Evolutionary conservation across 2,329 filamentous ascomycete species (phyloP).

Genomic region (Neobulgaria alba): DNA sequence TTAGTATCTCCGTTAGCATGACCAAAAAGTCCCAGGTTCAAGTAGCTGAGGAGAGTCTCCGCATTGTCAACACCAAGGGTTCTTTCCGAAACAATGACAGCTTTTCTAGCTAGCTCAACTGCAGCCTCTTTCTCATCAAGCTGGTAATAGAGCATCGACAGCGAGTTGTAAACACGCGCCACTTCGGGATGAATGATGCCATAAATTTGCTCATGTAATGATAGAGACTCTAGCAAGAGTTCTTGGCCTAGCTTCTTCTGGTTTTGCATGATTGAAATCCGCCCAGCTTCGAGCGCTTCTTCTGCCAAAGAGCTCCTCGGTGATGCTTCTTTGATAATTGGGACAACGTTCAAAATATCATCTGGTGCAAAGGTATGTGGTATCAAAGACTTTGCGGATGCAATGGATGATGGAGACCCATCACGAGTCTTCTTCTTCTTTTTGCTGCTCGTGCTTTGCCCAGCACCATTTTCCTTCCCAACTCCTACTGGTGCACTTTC

Average conservation of each 20-base stretch:
- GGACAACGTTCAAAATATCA: slow-evolving; percentile 88
- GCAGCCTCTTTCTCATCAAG: slow-evolving; percentile 96
- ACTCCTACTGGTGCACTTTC: slow-evolving; percentile 32
- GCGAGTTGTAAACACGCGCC: slow-evolving; percentile 84
- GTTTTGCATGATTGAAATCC: slow-evolving; percentile 90
- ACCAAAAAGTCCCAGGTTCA: slow-evolving; percentile 90
- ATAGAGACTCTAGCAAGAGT: slow-evolving; percentile 88
- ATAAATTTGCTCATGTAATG: slow-evolving; percentile 96
- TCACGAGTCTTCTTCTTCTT: slow-evolving; percentile 59
- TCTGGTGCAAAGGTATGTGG: slow-evolving; percentile 66
- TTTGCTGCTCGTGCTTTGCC: slow-evolving; percentile 24
- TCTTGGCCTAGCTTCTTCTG: slow-evolving; percentile 96
- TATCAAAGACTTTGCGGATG: slow-evolving; percentile 35
- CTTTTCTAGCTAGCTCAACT: slow-evolving; percentile 91
- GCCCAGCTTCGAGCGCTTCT: slow-evolving; percentile 89
- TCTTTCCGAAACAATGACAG: slow-evolving; percentile 89
- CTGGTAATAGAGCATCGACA: slow-evolving; percentile 94
- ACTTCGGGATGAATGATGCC: slow-evolving; percentile 96
- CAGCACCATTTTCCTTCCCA: slow-evolving; percentile 33
- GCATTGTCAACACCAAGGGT: slow-evolving; percentile 89
- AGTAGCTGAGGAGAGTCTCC: slow-evolving; percentile 89
- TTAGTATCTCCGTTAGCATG: slow-evolving; percentile 88
- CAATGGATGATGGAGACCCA: slow-evolving; percentile 34
- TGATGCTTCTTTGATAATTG: slow-evolving; percentile 86
- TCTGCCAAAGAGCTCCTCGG: slow-evolving; percentile 87